Base-by-base conservation (phyloP, 2,329 filamentous ascomycete species). In the Aureobasidium uvarum region DNA sequence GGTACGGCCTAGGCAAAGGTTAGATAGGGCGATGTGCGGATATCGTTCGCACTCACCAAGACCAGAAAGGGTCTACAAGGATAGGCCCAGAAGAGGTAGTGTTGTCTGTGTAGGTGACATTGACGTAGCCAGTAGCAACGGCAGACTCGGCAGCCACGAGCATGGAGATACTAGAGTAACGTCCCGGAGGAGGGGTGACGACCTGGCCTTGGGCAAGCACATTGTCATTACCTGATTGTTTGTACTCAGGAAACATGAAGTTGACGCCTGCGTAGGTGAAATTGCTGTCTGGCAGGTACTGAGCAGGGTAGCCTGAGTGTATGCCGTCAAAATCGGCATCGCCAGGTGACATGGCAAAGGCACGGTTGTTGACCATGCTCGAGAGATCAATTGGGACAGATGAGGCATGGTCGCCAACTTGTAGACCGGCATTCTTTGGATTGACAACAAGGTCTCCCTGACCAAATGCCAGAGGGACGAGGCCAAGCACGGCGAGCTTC, bases 61-160 rank as follows among this genome's bases (percentile, higher is more conserved):
- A 73, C 72, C 73, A 77, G 72, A 74, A 78, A 7, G 76, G 75
- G 36, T 76, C 74, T 2, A 77, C 73, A 1, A 77, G 70, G 16
- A 78, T 65, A 1, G 74, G 69, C 18, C 69, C 70, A n/a, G 72
- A 73, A 7, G 71, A 70, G 1, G 72, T 75, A n/a, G 69, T 74
- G 25, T 74, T 73, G 68, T 79, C 77, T 0, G 72, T 69, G 64
- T 78, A 79, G 1, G 72, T 76, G 8, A 73, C 74, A 43, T 74
- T 78, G n/a, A 79, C 67, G 10, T 70, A 73, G 5, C 74, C 76
- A 23, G 75, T 74, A 7, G 76, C 76, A 62, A 78, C 75, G 5
- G 74, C 76, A 8, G 71, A 71, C 66, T 79, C 77, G 2, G 76
- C 74, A 8, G 77, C 75, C n/a, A 76, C 76, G 18, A 79, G 75